phyloP scores from a whole-genome alignment of 352 stramenopile genomes.

The Phytophthora pistaciae region DNA sequence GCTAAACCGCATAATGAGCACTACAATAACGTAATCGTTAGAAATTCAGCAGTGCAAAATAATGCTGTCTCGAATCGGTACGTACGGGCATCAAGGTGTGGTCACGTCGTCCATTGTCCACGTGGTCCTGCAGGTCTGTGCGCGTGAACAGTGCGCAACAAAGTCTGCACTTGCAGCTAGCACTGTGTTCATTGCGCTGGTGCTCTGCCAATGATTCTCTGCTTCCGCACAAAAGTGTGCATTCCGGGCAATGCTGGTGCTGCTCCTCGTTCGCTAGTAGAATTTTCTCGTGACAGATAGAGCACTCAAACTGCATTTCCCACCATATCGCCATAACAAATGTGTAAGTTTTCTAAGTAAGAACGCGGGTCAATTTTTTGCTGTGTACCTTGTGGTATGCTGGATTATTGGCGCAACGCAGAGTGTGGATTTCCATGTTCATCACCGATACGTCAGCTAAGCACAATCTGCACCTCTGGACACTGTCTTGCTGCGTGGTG shows the following conservation, averaged over 20 bases:
- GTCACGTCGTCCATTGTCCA: conserved; percentile 23
- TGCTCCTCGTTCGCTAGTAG: conserved; percentile 31
- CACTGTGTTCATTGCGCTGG: conserved; percentile 27
- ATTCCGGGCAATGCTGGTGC: conserved; percentile 57
- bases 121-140: conserved; percentile 30
- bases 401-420: conserved; percentile 57
- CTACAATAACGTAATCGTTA: conserved; percentile 24
- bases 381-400: conserved; percentile 59
- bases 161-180: conserved; percentile 32
- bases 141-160: conserved; percentile 44
- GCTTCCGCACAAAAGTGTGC: conserved; percentile 31
- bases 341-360: background rate
- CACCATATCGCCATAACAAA: conserved; percentile 1
- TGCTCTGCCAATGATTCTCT: conserved; percentile 22
- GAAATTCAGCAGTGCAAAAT: background rate
- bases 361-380: background rate
- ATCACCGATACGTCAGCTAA: conserved; percentile 38
- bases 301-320: conserved; percentile 47
- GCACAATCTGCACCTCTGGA: conserved; percentile 39
- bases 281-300: conserved; percentile 44
- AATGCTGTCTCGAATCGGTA: background rate
- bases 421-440: conserved; percentile 49
- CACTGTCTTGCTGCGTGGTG: background rate
- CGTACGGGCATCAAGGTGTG: conserved; percentile 40
- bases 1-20: conserved; percentile 59